phyloP scores from a whole-genome alignment of 345 rosid genomes.

The Viola odorata region DNA sequence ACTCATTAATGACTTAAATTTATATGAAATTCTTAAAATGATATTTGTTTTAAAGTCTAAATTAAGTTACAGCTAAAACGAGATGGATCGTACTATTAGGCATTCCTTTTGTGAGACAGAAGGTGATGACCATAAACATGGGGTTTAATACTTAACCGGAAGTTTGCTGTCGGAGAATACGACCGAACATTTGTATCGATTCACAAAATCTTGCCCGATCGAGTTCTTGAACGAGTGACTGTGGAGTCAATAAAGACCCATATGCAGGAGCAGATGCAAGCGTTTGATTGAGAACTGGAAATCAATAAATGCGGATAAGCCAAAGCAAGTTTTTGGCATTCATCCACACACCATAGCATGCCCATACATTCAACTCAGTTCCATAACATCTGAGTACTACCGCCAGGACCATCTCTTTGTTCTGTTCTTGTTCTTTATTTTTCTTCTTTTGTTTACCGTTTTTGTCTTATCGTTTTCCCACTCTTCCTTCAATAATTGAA shows the following conservation, averaged over 20 bases:
- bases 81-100: too few relatives aligned
- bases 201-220: not conserved
- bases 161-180: slow-evolving; percentile 27
- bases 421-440: not conserved
- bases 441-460: too few relatives aligned
- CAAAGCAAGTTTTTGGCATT: not conserved
- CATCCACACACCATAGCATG: slow-evolving; percentile 10
- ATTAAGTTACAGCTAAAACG: too few relatives aligned
- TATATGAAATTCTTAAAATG: too few relatives aligned
- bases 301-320: slow-evolving; percentile 11
- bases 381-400: not conserved
- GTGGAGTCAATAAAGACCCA: slow-evolving; percentile 21
- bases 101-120: slow-evolving; percentile 4
- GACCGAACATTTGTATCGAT: slow-evolving; percentile 6
- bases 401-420: not conserved
- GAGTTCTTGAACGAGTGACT: slow-evolving; percentile 10
- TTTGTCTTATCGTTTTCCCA: too few relatives aligned
- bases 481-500: too few relatives aligned
- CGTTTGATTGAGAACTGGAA: slow-evolving; percentile 8
- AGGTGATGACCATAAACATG: slow-evolving; percentile 2
- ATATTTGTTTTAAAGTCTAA: too few relatives aligned
- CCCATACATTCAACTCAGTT: not conserved
- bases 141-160: not conserved
- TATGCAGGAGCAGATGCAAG: slow-evolving; percentile 6
- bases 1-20: too few relatives aligned